phyloP scores from a whole-genome alignment of 768 basidiomycete genomes.

The Tephrocybe sp. region DNA sequence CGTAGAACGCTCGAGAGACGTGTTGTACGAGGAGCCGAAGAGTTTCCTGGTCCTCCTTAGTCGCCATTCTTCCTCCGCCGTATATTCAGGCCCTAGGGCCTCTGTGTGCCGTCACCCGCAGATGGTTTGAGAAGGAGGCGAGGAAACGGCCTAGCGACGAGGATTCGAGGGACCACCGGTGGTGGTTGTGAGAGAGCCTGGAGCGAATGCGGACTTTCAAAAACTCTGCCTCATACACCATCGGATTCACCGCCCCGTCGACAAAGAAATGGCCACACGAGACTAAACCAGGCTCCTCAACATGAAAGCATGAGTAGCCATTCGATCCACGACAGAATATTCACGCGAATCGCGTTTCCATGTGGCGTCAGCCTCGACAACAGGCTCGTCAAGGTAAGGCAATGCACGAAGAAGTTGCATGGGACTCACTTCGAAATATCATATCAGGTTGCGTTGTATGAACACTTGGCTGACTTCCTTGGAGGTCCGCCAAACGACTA shows the following conservation, averaged over 20 bases:
- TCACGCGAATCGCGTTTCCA: slow-evolving; percentile 31
- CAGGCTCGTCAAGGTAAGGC: slow-evolving; percentile 51
- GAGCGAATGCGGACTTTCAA: slow-evolving; percentile 15
- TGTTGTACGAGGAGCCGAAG: slow-evolving; percentile 88
- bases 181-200: not conserved
- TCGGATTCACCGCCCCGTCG: too few relatives aligned
- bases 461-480: slow-evolving; percentile 63
- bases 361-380: slow-evolving; percentile 44
- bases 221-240: not conserved
- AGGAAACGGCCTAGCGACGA: slow-evolving; percentile 3
- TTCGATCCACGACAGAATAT: slow-evolving; percentile 12
- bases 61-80: slow-evolving; percentile 22
- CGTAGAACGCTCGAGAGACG: slow-evolving; percentile 93
- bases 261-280: too few relatives aligned
- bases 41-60: slow-evolving; percentile 77
- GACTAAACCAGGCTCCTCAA: not conserved
- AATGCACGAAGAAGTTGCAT: too few relatives aligned
- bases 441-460: slow-evolving; percentile 88
- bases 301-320: slow-evolving; percentile 2
- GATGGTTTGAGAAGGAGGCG: not conserved
- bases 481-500: slow-evolving; percentile 72
- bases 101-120: slow-evolving; percentile 9
- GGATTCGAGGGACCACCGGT: not conserved
- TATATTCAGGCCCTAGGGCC: slow-evolving; percentile 16
- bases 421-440: not conserved